Conservation (phyloP, 2,329 filamentous ascomycete genomes). For the Fusarium hostae region DNA sequence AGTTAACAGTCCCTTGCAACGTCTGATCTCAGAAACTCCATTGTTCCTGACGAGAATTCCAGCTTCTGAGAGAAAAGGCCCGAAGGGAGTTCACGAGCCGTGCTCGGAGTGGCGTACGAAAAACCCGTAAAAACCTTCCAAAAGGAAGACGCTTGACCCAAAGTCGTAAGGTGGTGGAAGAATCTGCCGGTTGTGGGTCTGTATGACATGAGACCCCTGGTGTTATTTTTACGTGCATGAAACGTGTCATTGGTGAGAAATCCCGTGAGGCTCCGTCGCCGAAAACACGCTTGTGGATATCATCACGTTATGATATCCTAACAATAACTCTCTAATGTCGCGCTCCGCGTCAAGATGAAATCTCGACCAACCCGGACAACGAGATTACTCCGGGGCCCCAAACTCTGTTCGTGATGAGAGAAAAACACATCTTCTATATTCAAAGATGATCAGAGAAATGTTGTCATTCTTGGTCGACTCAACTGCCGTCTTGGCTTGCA, state of each 20-base stretch:
- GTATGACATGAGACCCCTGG: constrained; percentile 3
- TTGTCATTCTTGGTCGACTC: background rate
- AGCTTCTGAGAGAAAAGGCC: constrained; percentile 15
- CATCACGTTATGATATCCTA: constrained; percentile 40
- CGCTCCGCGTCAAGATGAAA: background rate
- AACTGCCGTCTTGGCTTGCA: background rate
- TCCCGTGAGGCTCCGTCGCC: constrained; percentile 5
- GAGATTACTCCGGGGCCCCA: constrained; percentile 31
- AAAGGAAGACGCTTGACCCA: constrained; percentile 2
- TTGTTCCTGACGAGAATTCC: background rate
- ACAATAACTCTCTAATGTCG: constrained; percentile 20
- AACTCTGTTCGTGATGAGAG: background rate
- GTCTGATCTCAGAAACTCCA: background rate
- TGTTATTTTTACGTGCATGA: constrained; percentile 31
- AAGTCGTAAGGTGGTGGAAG: constrained; percentile 27
- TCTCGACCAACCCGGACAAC: constrained; percentile 14
- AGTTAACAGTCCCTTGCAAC: background rate
- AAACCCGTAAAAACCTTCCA: constrained; percentile 19
- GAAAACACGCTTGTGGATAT: constrained; percentile 19
- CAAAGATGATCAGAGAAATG: background rate
- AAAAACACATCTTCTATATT: too few relatives aligned
- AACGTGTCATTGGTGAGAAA: constrained; percentile 25
- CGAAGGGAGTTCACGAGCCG: constrained; percentile 26
- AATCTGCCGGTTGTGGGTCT: constrained; percentile 26
- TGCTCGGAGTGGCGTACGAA: constrained; percentile 17